phyloP scores from a whole-genome alignment of 352 stramenopile genomes.

The Phytophthora citricola region DNA sequence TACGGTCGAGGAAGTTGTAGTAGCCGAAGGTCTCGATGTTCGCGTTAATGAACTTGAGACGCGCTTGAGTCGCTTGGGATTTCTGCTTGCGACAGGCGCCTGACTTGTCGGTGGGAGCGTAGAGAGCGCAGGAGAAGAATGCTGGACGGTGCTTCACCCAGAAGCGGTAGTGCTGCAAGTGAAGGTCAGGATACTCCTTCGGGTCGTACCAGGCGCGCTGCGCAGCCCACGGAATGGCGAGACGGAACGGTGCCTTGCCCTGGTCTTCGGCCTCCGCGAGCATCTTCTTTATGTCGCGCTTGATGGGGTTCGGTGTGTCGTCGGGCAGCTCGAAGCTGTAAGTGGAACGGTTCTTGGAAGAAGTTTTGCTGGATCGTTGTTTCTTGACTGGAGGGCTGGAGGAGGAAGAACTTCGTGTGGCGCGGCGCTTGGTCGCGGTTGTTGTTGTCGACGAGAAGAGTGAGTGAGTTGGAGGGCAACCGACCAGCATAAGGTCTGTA shows the following conservation, averaged over 20 bases:
- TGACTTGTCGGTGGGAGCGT: neutral
- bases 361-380: too few species aligned
- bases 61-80: neutral
- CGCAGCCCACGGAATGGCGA: neutral
- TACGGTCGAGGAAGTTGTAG: neutral
- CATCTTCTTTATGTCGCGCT: too few species aligned
- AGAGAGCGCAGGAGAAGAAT: neutral
- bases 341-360: too few species aligned
- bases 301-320: too few species aligned
- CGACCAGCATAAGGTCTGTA: too few species aligned
- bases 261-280: too few species aligned
- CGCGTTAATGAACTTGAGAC: neutral
- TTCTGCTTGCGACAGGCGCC: neutral
- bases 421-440: too few species aligned
- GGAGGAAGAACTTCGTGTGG: too few species aligned
- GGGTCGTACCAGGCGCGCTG: slow-evolving; percentile 4
- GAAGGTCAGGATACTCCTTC: neutral
- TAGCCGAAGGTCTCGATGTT: slow-evolving; percentile 1
- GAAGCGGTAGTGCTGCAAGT: neutral
- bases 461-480: too few species aligned
- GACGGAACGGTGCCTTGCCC: neutral
- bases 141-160: neutral
- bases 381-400: too few species aligned
- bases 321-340: too few species aligned
- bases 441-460: too few species aligned